These are phyloP conservation scores for Apiospora malaysiana DNA, from an alignment of 2,329 filamentous ascomycete genomes.

Conservation along the genomic window DNA sequence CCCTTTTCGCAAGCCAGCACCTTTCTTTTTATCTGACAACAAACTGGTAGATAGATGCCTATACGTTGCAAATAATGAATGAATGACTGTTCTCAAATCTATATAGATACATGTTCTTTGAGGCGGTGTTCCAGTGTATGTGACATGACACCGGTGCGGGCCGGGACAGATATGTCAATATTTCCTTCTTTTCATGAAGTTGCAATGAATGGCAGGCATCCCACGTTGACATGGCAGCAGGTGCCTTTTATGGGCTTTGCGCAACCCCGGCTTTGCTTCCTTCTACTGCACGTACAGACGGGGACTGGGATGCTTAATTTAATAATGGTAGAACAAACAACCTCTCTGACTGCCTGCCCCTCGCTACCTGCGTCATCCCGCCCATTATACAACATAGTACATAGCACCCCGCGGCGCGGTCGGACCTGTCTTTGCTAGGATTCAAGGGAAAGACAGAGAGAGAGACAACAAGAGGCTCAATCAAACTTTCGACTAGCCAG, in stretches of 20 bases:
- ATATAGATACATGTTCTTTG: no score
- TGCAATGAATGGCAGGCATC: neutral
- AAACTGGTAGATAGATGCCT: neutral
- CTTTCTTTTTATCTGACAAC: neutral
- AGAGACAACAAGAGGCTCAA: neutral
- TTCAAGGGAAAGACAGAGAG: neutral
- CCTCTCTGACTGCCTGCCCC: neutral
- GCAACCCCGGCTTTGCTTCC: neutral
- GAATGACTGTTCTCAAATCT: no score
- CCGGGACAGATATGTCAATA: neutral
- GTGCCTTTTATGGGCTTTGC: neutral
- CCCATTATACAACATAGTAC: neutral
- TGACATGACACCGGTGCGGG: no score
- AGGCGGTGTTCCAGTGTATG: no score
- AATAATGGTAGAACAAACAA: no score
- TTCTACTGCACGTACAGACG: neutral
- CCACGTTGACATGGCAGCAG: neutral
- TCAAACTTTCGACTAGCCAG: neutral
- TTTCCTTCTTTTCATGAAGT: neutral
- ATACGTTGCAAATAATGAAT: neutral
- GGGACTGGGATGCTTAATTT: neutral
- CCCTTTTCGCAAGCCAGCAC: neutral
- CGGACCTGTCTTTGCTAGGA: neutral
- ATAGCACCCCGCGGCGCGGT: neutral
- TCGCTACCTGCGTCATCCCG: neutral